Evolutionary conservation across 2,329 filamentous ascomycete species (phyloP), one percentile per base, ranked within the genome.

Genomic region (Verticillium nonalfalfae): DNA sequence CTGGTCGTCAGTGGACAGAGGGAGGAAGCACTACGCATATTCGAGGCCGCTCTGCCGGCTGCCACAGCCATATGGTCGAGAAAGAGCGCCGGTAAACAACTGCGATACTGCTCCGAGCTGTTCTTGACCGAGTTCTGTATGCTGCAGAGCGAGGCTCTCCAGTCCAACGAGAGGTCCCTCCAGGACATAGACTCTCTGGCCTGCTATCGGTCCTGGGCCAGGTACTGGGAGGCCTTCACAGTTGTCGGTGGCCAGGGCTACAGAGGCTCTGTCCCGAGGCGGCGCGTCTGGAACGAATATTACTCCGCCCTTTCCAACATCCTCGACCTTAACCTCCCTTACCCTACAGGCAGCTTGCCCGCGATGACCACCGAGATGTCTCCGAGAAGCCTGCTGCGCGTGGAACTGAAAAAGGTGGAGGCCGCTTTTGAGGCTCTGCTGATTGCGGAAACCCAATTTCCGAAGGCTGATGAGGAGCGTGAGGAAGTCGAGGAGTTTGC

Each of bases 221-320:
- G 77, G 63, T 91, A 90, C 70, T 93, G 89, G 87, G 79, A 85
- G 60, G 72, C 75, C 34, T 77, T 79, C 72, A 71, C 75, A 1
- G 75, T 79, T 1, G 74, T 77, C 0, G 85, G 84, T 39, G 85
- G 86, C 6, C 78, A 79, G 61, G 84, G 84, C n/a, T 82, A 85
- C 68, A 80, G 81, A 64, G 83, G 85, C 21, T 79, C 83, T 10
- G 81, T 88, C 18, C 81, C 85, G 35, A 80, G 89, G 65, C 81
- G 90, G 64, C 78, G 85, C 50, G 86, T 96, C 55, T 97, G 93
- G 93, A 87, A 85, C 68, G 86, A 91, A 64, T 97, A 97, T 73
- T 97, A 97, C 71, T 78, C 85, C 55, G 85, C 90, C 1, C 77
- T 97, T 18, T 96, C 93, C 1, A 81, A 80, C n/a, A 85, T 96